Evolutionary conservation across 306 rosid genomes (phyloP), one percentile per base, ranked within the genome.

Genomic region (Ormosia emarginata): DNA sequence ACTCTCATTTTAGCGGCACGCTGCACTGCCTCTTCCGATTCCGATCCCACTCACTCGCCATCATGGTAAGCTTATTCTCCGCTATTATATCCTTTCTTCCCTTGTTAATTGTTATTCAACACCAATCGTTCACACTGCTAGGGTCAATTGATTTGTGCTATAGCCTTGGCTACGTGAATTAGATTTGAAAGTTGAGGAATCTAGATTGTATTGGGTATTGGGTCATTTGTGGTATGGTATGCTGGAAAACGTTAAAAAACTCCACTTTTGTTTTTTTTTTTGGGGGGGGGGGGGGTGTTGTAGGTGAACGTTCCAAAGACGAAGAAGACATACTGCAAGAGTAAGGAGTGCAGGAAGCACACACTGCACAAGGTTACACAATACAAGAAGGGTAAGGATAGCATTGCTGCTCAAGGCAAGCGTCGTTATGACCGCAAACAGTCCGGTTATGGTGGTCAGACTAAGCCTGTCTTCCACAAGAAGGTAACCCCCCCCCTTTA

Each of bases 291-390:
- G n/a, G n/a, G n/a, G n/a, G 13, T 43, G 39, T 32, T 36, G 3
- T 30, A 88, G 91, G 91, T 88, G 85, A 88, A 88, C 83, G 89
- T 88, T 78, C 91, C 91, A 0, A 88, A 88, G 81, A 86, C 91
- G 7, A 88, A 86, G 88, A 88, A 88, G 85, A 88, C 89, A n/a
- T 86, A 86, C 79, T 88, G 91, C 82, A 88, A 88, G 79, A 88
- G 80, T 68, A 88, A 88, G 86, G 91, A 81, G 0, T 86, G 89
- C 85, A 86, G 74, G 85, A 88, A 88, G 77, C 91, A 88, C 50
- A 86, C 89, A 2, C 66, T 88, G 7, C 91, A 88, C 78, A 88
- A 88, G 72, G 91, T 88, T 4, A 88, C 91, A 3, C 91, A 88
- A 49, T 88, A 88, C 80, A 88, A 88, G 84, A 88, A 88, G 79